Base-by-base conservation (phyloP, 2,329 filamentous ascomycete species). In the Aspergillus fumigatiaffinis region DNA sequence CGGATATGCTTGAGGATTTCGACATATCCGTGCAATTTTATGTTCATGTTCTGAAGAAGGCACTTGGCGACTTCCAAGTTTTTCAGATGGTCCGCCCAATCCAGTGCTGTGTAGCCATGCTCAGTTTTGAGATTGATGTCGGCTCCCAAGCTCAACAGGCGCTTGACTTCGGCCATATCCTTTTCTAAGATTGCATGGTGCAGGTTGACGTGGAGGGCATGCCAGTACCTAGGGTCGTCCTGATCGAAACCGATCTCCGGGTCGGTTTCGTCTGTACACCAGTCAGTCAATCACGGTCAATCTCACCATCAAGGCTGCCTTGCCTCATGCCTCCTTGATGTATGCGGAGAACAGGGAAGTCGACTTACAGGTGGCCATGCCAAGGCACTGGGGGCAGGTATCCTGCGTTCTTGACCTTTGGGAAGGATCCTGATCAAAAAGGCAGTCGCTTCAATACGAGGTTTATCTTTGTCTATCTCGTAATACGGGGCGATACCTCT, bases 1-100 rank as follows among this genome's bases (percentile, higher is more conserved):
- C 29, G 48, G 14, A 65, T 55, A 20, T 60, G 60, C 10, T 57
- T 48, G 2, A 62, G 35, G 6, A 63, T 47, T 32, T 56, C 47
- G 14, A 52, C 35, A 8, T 59, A 21, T 2, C 61, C 63, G 7
- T 20, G 29, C n/a, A 42, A 20, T 1, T 14, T 17, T 17, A 57
- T 21, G 32, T 61, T 50, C 38, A 59, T 32, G 38, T 54, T 26
- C 1, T 25, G 48, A 23, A 60, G 46, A 17, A 65, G 60, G 8
- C 54, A 25, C 9, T 59, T 56, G 14, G 59, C 32, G 10, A 60
- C 29, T 2, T 55, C 44, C 5, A 58, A 32, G 23, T 55, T 32
- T 6, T 52, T 44, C 38, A 62, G 50, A 20, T 46, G 28, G 26
- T 63, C 51, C 1, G 61, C 61, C 10, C 62, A 46, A 5, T 63